Percentiles rank a stretch among this genome's conserved stretches.
phyloP scores from a whole-genome alignment of 2,329 filamentous ascomycete species.

The Fusarium austroafricanum region DNA sequence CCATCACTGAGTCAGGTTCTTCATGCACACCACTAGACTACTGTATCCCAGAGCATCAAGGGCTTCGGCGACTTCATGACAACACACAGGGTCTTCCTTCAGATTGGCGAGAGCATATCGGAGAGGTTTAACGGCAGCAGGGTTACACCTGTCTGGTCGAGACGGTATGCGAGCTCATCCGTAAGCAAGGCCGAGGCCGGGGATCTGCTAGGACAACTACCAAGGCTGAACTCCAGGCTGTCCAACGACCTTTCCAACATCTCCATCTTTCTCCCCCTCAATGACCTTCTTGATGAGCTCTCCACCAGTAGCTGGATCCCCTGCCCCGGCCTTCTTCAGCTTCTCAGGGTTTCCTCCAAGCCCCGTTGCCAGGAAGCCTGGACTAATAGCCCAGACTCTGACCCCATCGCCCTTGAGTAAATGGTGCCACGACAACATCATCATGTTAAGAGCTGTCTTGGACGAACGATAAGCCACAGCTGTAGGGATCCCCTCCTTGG shows the following conservation, averaged over 20 bases:
- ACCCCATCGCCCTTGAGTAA: slow-evolving; percentile 61
- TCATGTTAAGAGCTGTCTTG: slow-evolving; percentile 49
- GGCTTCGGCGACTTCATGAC: too few species aligned
- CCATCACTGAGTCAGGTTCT: not conserved
- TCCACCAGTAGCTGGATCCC: slow-evolving; percentile 52
- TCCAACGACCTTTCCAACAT: slow-evolving; percentile 54
- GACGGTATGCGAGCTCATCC: too few species aligned
- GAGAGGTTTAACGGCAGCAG: too few species aligned
- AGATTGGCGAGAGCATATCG: too few species aligned
- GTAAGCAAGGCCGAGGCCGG: too few species aligned
- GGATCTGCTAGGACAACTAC: too few species aligned
- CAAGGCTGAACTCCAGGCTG: slow-evolving; percentile 48
- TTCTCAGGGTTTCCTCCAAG: slow-evolving; percentile 51
- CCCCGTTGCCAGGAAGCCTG: slow-evolving; percentile 61
- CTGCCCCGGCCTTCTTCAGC: slow-evolving; percentile 50
- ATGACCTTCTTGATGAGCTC: slow-evolving; percentile 54
- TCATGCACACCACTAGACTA: not conserved
- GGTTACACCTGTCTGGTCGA: too few species aligned
- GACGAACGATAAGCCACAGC: slow-evolving; percentile 39
- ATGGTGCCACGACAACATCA: slow-evolving; percentile 57
- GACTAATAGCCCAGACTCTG: slow-evolving; percentile 61
- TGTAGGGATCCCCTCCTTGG: slow-evolving; percentile 60
- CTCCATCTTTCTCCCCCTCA: slow-evolving; percentile 56
- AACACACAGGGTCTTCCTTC: too few species aligned
- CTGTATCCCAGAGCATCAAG: not conserved